phyloP scores from a whole-genome alignment of 108 stramenopile genomes.

The Nitzschia palea region DNA sequence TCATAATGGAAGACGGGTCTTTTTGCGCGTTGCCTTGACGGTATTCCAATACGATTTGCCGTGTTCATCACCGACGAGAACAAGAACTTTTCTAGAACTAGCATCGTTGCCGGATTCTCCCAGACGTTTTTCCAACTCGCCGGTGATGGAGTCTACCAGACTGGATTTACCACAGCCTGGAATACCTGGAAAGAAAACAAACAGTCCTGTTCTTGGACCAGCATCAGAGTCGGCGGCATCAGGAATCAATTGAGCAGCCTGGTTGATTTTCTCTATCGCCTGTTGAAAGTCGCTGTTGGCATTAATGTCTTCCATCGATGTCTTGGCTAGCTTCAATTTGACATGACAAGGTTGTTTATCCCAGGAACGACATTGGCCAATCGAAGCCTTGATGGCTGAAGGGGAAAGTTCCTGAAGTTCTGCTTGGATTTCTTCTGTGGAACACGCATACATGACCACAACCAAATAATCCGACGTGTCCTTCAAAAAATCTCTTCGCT shows the following conservation, averaged over 20 bases:
- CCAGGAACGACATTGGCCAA: background rate
- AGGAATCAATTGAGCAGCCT: conserved; percentile 5
- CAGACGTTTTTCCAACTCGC: conserved; percentile 8
- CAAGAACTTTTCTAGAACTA: conserved; percentile 14
- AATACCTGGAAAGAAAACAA: conserved; percentile 79
- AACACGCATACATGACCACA: conserved; percentile 3
- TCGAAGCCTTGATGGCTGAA: background rate
- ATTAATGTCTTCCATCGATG: background rate
- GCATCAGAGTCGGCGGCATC: background rate
- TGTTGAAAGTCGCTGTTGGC: background rate
- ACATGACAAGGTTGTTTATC: background rate
- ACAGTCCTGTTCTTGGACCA: conserved; percentile 32
- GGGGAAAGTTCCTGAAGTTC: background rate
- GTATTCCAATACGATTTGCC: conserved; percentile 40
- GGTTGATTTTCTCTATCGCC: conserved; percentile 2
- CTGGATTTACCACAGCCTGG: conserved; percentile 87
- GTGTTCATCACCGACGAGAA: conserved; percentile 11
- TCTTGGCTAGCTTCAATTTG: background rate
- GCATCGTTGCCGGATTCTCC: conserved; percentile 6
- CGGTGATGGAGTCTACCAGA: conserved; percentile 28
- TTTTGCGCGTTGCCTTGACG: conserved; percentile 41
- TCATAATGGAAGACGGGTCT: conserved; percentile 48
- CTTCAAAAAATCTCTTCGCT: conserved; percentile 8
- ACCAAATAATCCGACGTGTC: background rate
- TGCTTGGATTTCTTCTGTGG: background rate